Base-by-base conservation (phyloP, 768 basidiomycete genomes). In the Hirschioporus abietinus region DNA sequence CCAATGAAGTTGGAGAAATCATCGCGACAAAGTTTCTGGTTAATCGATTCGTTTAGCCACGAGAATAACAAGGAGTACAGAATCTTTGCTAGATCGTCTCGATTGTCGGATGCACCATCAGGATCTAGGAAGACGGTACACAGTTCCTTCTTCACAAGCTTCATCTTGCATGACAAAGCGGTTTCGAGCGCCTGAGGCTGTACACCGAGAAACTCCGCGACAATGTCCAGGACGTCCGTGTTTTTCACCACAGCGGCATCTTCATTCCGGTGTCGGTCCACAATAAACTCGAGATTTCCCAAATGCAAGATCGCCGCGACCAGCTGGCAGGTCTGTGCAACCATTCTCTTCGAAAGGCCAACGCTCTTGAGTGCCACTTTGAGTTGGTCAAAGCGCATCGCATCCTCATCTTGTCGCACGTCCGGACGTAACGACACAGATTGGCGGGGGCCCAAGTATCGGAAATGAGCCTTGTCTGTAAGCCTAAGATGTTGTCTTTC, bases 41-140 rank as follows among this genome's bases (percentile, higher is more conserved):
- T 99, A 81, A 99, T 90, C 74, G 93, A 86, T 74, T 99, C 97
- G 75, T 96, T 96, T 67, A 99, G 78, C 96, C 96, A 99, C 1
- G 93, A 88, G 72, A 99, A 99, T 23, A 98, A 84, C 1, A 99
- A 85, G 4, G 95, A 94, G 75, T 98, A 99, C 0, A 99, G 84
- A 0, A 93, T 91, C 75, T 95, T 91, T 23, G 96, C 93, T 42
- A 99, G 88, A 75, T 96, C 94, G 73, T 99, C 96, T 60, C 96
- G 83, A 71, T 98, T 97, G 72, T 92, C 90, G 0, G 93, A 89
- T 1, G 96, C 94, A 64, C 92, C 93, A 73, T 99, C 96, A 0
- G 92, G 88, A 74, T 99, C 96, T 60, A 99, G 85, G 79, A 99
- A 97, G 27, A 97, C 89, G 0, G 95, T 97, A 76, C 95, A 97